phyloP scores from a whole-genome alignment of 2,329 filamentous ascomycete genomes.

The Diplodia corticola region DNA sequence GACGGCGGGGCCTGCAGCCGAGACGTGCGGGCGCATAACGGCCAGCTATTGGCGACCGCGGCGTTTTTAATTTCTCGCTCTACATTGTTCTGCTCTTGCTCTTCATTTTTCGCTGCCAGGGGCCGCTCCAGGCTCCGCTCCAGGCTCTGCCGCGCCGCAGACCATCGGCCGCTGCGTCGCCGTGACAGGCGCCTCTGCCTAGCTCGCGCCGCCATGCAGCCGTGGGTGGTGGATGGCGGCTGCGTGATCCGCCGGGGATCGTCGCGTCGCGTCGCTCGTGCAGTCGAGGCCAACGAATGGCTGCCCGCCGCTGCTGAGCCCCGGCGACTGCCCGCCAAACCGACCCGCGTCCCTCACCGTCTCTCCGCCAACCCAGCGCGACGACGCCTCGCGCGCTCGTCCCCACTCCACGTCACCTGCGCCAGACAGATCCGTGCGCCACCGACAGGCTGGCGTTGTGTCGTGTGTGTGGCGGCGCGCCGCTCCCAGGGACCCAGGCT shows the following conservation, averaged over 20 bases:
- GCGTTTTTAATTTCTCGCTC: conserved; percentile 12
- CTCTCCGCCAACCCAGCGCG: conserved; percentile 11
- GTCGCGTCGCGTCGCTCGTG: conserved; percentile 7
- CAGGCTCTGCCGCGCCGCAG: not conserved
- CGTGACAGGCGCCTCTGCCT: not conserved
- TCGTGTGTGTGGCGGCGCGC: not conserved
- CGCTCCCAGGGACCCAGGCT: not conserved
- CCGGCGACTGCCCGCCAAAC: not conserved
- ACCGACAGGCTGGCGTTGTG: not conserved
- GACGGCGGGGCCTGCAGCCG: not conserved
- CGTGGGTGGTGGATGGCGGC: not conserved
- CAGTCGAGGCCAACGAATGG: conserved; percentile 10
- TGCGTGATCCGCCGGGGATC: conserved; percentile 11
- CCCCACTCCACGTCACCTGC: conserved; percentile 16
- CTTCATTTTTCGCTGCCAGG: not conserved
- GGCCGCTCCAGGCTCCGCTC: conserved; percentile 5
- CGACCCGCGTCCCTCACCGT: conserved; percentile 7
- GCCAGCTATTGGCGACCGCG: conserved; percentile 15
- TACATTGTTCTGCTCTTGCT: conserved; percentile 5
- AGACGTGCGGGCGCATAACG: conserved; percentile 14
- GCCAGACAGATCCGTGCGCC: not conserved
- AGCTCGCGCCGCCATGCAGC: not conserved
- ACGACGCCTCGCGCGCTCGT: not conserved
- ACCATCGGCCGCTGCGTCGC: not conserved
- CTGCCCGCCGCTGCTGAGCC: conserved; percentile 5